Percentiles rank a stretch among this genome's conserved stretches.
Evolutionary conservation across 345 rosid species (phyloP).

Genomic region (Melaleuca quinquenervia): DNA sequence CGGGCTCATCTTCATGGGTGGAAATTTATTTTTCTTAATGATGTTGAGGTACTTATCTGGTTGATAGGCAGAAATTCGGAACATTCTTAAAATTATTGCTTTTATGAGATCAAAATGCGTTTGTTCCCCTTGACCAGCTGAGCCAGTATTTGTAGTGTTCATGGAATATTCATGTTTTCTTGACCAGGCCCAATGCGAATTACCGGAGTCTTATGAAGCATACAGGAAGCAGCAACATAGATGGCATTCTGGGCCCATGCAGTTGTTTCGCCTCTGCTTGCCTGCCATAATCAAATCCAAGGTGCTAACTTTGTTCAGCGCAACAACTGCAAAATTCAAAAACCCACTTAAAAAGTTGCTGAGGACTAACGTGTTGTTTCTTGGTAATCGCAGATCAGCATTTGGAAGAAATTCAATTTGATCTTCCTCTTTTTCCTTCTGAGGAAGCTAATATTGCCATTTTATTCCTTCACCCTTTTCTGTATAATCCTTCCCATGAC

Average conservation of each 20-base stretch:
- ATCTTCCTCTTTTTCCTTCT: conserved; percentile 87
- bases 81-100: background rate
- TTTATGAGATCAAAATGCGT: background rate
- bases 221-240: conserved; percentile 90
- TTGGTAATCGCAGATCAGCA: conserved; percentile 51
- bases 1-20: conserved; percentile 94
- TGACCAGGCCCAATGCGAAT: conserved; percentile 77
- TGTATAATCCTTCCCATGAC: conserved; percentile 95
- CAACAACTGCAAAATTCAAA: background rate
- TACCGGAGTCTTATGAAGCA: conserved; percentile 94
- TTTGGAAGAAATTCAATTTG: conserved; percentile 78
- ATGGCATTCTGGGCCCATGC: conserved; percentile 99
- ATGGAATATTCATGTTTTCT: background rate
- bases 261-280: conserved; percentile 80
- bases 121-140: background rate
- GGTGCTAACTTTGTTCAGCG: conserved; percentile 20
- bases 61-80: background rate
- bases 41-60: conserved; percentile 57
- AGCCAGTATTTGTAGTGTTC: background rate
- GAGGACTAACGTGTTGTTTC: background rate
- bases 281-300: conserved; percentile 65
- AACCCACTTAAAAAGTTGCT: background rate
- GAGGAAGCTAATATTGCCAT: conserved; percentile 76
- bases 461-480: conserved; percentile 92
- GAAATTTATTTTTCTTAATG: conserved; percentile 82